Conservation (phyloP, 805 yeast genomes). For the Starmerella davenportii region DNA sequence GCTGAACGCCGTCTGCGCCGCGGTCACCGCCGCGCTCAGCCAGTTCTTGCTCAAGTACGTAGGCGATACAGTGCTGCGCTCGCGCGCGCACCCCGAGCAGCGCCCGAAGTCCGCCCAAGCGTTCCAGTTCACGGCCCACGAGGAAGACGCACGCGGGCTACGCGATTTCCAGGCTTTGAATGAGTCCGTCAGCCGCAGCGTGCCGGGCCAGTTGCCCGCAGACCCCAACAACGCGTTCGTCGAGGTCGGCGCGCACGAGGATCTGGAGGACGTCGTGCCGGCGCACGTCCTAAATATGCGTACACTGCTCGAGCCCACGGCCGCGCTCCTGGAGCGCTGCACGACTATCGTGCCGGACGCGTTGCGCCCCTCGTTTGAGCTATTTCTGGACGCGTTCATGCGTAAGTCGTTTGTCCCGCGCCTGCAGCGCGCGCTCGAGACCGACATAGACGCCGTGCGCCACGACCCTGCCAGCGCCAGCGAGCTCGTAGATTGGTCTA, state of each 20-base stretch:
- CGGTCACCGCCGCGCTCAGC: slow-evolving; percentile 27
- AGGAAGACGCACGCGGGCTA: slow-evolving; percentile 20
- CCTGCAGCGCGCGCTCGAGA: slow-evolving; percentile 37
- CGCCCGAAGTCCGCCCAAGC: slow-evolving; percentile 1
- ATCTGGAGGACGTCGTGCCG: slow-evolving; percentile 18
- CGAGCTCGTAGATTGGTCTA: slow-evolving; percentile 19
- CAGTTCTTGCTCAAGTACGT: slow-evolving; percentile 13
- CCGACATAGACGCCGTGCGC: slow-evolving; percentile 34
- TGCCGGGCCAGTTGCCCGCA: slow-evolving; percentile 48
- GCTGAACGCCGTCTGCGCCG: slow-evolving; percentile 29
- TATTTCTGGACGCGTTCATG: slow-evolving; percentile 48
- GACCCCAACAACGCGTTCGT: slow-evolving; percentile 16
- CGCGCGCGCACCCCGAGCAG: background rate
- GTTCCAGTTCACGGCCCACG: slow-evolving; percentile 16
- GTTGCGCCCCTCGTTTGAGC: slow-evolving; percentile 7
- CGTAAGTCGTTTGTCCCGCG: slow-evolving; percentile 43
- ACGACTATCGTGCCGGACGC: slow-evolving; percentile 27
- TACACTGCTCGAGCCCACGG: slow-evolving; percentile 52
- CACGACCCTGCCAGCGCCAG: slow-evolving; percentile 26
- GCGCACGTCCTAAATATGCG: slow-evolving; percentile 67
- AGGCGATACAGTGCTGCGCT: slow-evolving; percentile 2
- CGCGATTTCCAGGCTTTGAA: slow-evolving; percentile 26
- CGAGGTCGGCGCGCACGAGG: slow-evolving; percentile 13
- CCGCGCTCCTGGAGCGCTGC: slow-evolving; percentile 48
- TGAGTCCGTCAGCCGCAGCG: slow-evolving; percentile 37